Percentiles rank a stretch among this genome's conserved stretches.
phyloP scores from a whole-genome alignment of 768 basidiomycete genomes.

The Krasilnikovozyma curviuscula region DNA sequence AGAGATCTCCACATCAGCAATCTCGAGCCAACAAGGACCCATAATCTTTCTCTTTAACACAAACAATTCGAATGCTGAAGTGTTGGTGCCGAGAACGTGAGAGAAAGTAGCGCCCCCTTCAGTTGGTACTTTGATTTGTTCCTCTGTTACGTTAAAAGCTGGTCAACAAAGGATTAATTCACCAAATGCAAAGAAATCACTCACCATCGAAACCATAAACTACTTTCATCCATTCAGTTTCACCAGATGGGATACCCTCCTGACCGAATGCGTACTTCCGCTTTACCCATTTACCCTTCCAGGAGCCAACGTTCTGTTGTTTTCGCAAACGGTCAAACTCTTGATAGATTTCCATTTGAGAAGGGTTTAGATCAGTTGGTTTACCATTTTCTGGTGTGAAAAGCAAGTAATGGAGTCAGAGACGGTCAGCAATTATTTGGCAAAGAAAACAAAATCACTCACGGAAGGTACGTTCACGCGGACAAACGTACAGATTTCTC shows the following conservation, averaged over 20 bases:
- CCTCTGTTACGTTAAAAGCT: not conserved
- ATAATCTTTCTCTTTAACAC: slow-evolving; percentile 93
- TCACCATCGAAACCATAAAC: slow-evolving; percentile 72
- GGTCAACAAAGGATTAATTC: not conserved
- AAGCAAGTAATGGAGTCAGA: not conserved
- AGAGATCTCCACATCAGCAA: slow-evolving; percentile 56
- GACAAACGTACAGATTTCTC: slow-evolving; percentile 77
- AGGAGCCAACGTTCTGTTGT: slow-evolving; percentile 51
- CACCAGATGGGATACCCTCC: slow-evolving; percentile 54
- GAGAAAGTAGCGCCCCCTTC: slow-evolving; percentile 72
- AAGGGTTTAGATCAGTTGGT: slow-evolving; percentile 59
- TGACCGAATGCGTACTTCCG: slow-evolving; percentile 86
- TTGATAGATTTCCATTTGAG: slow-evolving; percentile 47
- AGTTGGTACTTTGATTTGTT: slow-evolving; percentile 55
- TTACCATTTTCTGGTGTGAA: slow-evolving; percentile 32
- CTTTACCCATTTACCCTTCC: slow-evolving; percentile 66
- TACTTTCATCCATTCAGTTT: slow-evolving; percentile 79
- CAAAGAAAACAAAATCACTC: slow-evolving; percentile 12
- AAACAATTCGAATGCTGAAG: slow-evolving; percentile 77
- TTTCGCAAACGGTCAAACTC: slow-evolving; percentile 67
- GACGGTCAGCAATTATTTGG: not conserved
- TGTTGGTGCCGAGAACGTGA: slow-evolving; percentile 76
- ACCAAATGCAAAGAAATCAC: slow-evolving; percentile 15
- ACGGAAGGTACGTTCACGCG: slow-evolving; percentile 45
- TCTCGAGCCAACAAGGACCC: slow-evolving; percentile 92